Evolutionary conservation across 352 stramenopile species (phyloP), one percentile per base, ranked within the genome.

Genomic region (Phytophthora vignae): DNA sequence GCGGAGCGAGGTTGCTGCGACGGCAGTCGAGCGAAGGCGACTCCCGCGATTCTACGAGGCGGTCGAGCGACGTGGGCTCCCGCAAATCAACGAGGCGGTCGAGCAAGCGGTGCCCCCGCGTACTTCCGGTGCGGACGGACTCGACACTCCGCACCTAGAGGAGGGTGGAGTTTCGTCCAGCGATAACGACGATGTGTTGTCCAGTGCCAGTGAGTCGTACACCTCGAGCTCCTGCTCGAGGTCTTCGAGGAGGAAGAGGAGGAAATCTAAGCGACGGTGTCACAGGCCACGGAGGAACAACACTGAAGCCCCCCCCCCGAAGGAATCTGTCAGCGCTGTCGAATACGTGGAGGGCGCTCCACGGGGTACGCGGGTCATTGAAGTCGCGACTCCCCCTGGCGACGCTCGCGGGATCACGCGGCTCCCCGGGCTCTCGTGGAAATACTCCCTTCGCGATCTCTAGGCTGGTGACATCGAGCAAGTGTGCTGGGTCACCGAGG

Each of bases 121-220:
- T 33, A 33, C 29, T 10, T 33, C 29, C 29, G 29, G 29, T 33
- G 29, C 7, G 29, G 29, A 33, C 29, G 29, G 7, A 6, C 29
- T 9, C 8, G 29, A 10, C 29, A 33, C 29, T 10, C 52, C 36
- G 49, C 33, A 38, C 55, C 36, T 61, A 52, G 36, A 42, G 55
- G 55, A 36, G 55, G 55, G 38, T 60, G 46, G 52, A 60, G 15
- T 19, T 10, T 21, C 17, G 17, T 48, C 40, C 40, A 48, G 40
- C 17, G 40, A 48, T 8, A 48, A 10, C 33, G 33, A 42, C 4
- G 33, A 33, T 33, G 15, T 19, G 14, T 48, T 5, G 17, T 48
- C 14, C 40, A 48, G 40, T 19, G 40, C 14, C 14, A 48, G 33
- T 1, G 33, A 42, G 29, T 33, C 38, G 11, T 15, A 1, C 14